Percentiles rank a stretch among this genome's conserved stretches.
Conservation (phyloP, 2,329 filamentous ascomycete species). For the Hortaea werneckii region DNA sequence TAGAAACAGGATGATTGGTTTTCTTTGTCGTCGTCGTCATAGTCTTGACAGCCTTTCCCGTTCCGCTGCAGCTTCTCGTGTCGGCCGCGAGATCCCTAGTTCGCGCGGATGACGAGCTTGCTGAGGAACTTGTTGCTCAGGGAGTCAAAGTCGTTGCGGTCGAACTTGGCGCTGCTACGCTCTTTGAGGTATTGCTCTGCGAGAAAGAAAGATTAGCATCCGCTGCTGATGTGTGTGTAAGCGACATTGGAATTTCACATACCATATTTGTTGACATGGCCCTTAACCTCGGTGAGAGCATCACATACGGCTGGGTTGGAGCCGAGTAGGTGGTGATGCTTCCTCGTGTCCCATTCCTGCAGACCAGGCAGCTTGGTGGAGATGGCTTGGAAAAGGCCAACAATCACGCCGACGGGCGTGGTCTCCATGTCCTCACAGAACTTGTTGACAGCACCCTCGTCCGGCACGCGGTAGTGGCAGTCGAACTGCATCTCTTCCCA, state of each 20-base stretch:
- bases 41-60: background rate
- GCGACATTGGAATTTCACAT: slow-evolving; percentile 31
- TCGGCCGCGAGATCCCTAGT: slow-evolving; percentile 38
- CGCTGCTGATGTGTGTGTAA: background rate
- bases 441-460: slow-evolving; percentile 74
- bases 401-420: slow-evolving; percentile 89
- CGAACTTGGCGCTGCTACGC: slow-evolving; percentile 65
- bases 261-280: slow-evolving; percentile 91
- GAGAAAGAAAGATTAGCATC: slow-evolving; percentile 10
- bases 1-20: background rate
- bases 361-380: slow-evolving; percentile 91
- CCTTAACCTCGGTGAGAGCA: slow-evolving; percentile 89
- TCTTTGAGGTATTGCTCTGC: slow-evolving; percentile 78
- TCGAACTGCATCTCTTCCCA: slow-evolving; percentile 99
- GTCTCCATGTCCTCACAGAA: slow-evolving; percentile 97
- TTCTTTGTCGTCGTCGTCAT: background rate
- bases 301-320: slow-evolving; percentile 89
- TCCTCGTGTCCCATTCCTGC: slow-evolving; percentile 84
- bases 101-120: slow-evolving; percentile 90
- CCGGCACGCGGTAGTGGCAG: slow-evolving; percentile 87
- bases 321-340: slow-evolving; percentile 82
- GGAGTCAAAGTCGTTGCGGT: slow-evolving; percentile 86
- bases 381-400: slow-evolving; percentile 93
- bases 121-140: slow-evolving; percentile 96
- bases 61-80: slow-evolving; percentile 1